These are phyloP conservation scores for Rhynchosporium graminicola DNA, from an alignment of 2,329 filamentous ascomycete species.

Conservation along the genomic window DNA sequence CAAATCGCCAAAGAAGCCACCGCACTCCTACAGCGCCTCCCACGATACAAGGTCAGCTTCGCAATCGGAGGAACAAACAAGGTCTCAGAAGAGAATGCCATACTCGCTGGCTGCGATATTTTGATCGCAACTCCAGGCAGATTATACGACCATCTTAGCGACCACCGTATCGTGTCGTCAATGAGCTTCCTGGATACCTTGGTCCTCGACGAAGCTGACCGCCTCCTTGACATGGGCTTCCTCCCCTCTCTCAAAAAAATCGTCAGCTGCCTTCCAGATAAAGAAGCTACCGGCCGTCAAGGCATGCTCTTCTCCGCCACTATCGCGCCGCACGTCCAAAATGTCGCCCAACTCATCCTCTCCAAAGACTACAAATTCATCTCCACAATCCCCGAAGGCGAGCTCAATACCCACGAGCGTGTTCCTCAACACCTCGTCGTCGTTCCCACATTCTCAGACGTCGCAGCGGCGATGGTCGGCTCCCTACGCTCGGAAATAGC, in stretches of 20 bases:
- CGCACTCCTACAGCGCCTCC: constrained; percentile 36
- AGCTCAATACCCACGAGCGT: constrained; percentile 79
- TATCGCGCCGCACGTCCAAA: constrained; percentile 79
- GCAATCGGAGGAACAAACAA: constrained; percentile 95
- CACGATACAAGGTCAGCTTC: constrained; percentile 56
- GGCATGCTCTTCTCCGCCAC: constrained; percentile 96
- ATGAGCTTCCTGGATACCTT: constrained; percentile 76
- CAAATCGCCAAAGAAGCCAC: constrained; percentile 80
- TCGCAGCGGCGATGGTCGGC: constrained; percentile 76
- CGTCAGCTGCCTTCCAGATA: constrained; percentile 61
- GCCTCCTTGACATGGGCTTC: constrained; percentile 96
- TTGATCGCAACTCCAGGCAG: constrained; percentile 90
- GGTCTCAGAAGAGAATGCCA: constrained; percentile 62
- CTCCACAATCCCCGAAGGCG: constrained; percentile 81
- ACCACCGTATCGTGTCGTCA: constrained; percentile 46
- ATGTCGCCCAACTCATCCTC: constrained; percentile 78
- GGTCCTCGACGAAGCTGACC: constrained; percentile 95
- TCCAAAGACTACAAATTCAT: constrained; percentile 81
- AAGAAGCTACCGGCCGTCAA: constrained; percentile 68
- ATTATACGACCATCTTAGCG: constrained; percentile 71
- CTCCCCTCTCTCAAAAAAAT: constrained; percentile 65
- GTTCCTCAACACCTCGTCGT: constrained; percentile 79
- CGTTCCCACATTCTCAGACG: constrained; percentile 70
- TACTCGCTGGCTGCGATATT: constrained; percentile 80
- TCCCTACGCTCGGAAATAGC: constrained; percentile 64